A percentile compares a stretch with the other conserved stretches of the same genome.
These are phyloP conservation scores for Periconia digitata DNA, from an alignment of 2,329 filamentous ascomycete genomes.

Conservation along the genomic window DNA sequence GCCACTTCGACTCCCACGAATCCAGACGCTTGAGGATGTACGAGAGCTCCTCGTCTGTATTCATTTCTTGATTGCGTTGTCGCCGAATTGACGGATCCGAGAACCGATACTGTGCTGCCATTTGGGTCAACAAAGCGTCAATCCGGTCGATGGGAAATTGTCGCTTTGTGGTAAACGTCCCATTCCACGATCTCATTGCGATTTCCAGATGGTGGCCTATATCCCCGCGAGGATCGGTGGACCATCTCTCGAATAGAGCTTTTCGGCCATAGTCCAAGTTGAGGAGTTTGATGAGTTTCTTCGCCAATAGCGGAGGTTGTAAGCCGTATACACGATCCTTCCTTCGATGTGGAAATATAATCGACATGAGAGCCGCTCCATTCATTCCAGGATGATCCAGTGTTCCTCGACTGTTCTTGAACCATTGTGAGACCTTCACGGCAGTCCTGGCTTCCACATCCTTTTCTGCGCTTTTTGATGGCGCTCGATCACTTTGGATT, in stretches of 20 bases:
- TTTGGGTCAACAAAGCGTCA: slow-evolving; percentile 63
- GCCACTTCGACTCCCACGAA: slow-evolving; percentile 81
- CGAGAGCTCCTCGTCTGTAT: slow-evolving; percentile 28
- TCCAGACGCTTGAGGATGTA: slow-evolving; percentile 47
- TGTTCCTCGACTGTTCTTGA: slow-evolving; percentile 59
- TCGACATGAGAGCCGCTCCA: slow-evolving; percentile 68
- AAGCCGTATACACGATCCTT: slow-evolving; percentile 78
- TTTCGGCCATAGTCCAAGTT: slow-evolving; percentile 64
- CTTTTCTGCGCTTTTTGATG: slow-evolving; percentile 35
- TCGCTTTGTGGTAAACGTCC: slow-evolving; percentile 36
- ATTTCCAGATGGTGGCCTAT: slow-evolving; percentile 71
- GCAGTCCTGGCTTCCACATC: slow-evolving; percentile 10
- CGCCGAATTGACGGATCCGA: slow-evolving; percentile 60
- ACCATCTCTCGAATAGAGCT: slow-evolving; percentile 65
- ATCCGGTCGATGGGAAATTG: slow-evolving; percentile 69
- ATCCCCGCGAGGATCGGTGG: slow-evolving; percentile 61
- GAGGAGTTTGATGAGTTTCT: slow-evolving; percentile 69
- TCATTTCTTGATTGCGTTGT: slow-evolving; percentile 19
- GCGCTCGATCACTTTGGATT: slow-evolving; percentile 46
- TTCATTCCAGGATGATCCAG: slow-evolving; percentile 62
- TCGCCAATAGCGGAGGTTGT: slow-evolving; percentile 62
- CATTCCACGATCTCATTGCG: slow-evolving; percentile 62
- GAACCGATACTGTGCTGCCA: slow-evolving; percentile 70
- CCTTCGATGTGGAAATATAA: slow-evolving; percentile 73
- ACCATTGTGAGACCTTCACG: slow-evolving; percentile 66